Evolutionary conservation across 805 yeast species (phyloP).

Genomic region (Candida boidinii): DNA sequence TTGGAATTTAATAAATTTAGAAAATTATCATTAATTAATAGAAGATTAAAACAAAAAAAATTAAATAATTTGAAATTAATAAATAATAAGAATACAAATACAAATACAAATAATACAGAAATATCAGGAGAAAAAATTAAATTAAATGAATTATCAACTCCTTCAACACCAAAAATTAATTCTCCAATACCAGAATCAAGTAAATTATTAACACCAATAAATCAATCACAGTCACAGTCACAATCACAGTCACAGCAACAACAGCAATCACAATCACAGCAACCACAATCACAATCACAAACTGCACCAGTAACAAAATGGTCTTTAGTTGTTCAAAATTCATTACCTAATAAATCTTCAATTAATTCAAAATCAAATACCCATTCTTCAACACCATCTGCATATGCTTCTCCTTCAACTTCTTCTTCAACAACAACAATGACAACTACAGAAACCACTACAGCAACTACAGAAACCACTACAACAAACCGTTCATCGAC

Average conservation of each 20-base stretch:
- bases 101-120: background rate
- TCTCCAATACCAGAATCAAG: background rate
- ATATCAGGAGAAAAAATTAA: background rate
- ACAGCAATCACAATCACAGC: no score
- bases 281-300: constrained; percentile 1
- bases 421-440: background rate
- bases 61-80: background rate
- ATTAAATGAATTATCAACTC: background rate
- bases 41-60: constrained; percentile 15
- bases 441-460: constrained; percentile 1
- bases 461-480: background rate
- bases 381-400: constrained; percentile 2
- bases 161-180: background rate
- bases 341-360: background rate
- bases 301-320: constrained; percentile 1
- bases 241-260: no score
- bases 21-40: constrained; percentile 13
- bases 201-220: no score
- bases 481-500: background rate
- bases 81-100: constrained; percentile 1
- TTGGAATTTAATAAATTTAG: constrained; percentile 19
- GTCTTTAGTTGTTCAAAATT: background rate
- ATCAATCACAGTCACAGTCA: no score
- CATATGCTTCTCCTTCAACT: constrained; percentile 1
- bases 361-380: background rate